phyloP scores from a whole-genome alignment of 2,329 filamentous ascomycete genomes.

The Raffaelea ambrosiae region DNA sequence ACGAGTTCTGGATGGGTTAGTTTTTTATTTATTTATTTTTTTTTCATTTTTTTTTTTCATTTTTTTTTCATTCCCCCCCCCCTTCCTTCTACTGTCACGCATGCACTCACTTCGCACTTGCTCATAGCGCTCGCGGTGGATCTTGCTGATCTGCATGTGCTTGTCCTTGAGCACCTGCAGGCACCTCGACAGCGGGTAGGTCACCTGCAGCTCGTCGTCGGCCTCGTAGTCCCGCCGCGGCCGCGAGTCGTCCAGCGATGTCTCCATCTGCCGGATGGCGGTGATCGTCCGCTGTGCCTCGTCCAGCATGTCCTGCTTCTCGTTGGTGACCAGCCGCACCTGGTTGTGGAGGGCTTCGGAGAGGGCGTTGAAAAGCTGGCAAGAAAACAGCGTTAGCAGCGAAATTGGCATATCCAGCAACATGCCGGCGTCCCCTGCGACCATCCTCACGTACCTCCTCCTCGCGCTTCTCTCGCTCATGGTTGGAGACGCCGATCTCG shows the following conservation, averaged over 20 bases:
- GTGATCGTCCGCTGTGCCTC: constrained; percentile 81
- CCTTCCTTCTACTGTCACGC: neutral
- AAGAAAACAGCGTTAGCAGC: constrained; percentile 8
- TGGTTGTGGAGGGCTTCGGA: constrained; percentile 90
- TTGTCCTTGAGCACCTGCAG: constrained; percentile 78
- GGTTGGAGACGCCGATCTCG: constrained; percentile 88
- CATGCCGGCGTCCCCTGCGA: neutral
- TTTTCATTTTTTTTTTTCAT: neutral
- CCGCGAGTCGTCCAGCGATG: constrained; percentile 71
- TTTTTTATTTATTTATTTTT: neutral
- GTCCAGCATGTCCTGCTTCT: constrained; percentile 86
- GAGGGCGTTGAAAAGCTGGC: constrained; percentile 78
- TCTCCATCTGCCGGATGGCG: constrained; percentile 87
- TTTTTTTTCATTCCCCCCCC: neutral
- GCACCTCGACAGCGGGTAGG: constrained; percentile 75
- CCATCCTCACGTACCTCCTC: constrained; percentile 63
- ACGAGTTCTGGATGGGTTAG: constrained; percentile 60
- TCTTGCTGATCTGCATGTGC: constrained; percentile 66
- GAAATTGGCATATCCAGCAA: neutral
- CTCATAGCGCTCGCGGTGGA: constrained; percentile 87
- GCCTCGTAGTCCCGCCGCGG: constrained; percentile 50
- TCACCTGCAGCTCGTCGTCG: constrained; percentile 61
- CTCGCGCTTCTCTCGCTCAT: constrained; percentile 86
- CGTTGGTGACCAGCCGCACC: constrained; percentile 70
- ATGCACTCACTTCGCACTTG: constrained; percentile 75